Conservation (phyloP, 2,329 filamentous ascomycete species). For the Aspergillus ibericus region DNA sequence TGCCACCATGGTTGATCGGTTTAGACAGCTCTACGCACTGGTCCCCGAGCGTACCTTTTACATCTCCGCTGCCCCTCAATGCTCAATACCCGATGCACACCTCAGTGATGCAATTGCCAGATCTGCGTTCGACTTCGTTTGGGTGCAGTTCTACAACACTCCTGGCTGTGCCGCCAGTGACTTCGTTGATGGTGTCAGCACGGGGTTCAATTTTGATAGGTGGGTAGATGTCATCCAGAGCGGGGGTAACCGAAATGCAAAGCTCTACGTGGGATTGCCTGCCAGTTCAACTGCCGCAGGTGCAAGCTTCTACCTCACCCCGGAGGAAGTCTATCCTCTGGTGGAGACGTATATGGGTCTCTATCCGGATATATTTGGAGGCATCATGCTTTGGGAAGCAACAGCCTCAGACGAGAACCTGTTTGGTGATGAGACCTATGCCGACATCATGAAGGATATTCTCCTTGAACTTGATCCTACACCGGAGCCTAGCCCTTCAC, state of each 20-base stretch:
- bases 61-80: constrained; percentile 57
- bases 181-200: constrained; percentile 35
- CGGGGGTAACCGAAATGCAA: constrained; percentile 46
- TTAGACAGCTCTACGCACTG: constrained; percentile 44
- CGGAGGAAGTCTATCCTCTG: constrained; percentile 47
- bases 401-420: constrained; percentile 50
- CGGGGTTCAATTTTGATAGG: constrained; percentile 47
- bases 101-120: constrained; percentile 47
- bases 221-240: constrained; percentile 46
- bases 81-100: constrained; percentile 49
- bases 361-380: constrained; percentile 51
- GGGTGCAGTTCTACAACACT: constrained; percentile 60
- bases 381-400: constrained; percentile 62
- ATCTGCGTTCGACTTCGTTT: constrained; percentile 54
- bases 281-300: constrained; percentile 33
- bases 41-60: constrained; percentile 45
- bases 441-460: constrained; percentile 51
- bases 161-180: constrained; percentile 50
- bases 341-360: constrained; percentile 45
- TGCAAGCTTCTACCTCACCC: constrained; percentile 48
- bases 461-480: constrained; percentile 31
- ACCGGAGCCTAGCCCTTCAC: constrained; percentile 14
- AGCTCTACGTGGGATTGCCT: constrained; percentile 56
- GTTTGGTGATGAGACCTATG: constrained; percentile 47
- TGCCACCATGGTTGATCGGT: constrained; percentile 48